Evolutionary conservation across 352 stramenopile species (phyloP).

Genomic region (Pythium dissotocum): DNA sequence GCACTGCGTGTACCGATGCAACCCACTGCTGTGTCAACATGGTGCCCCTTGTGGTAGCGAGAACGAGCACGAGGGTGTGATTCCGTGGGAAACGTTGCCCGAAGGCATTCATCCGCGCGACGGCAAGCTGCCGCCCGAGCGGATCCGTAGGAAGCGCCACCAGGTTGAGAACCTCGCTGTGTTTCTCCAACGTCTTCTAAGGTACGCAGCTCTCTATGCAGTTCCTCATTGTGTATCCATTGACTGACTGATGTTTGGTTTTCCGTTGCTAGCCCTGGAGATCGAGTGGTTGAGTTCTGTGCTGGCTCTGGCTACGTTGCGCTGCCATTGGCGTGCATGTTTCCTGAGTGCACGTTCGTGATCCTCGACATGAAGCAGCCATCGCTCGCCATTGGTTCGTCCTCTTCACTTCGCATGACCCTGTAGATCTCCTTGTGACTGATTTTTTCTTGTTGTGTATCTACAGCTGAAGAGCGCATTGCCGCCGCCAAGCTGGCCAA

Average conservation of each 20-base stretch:
- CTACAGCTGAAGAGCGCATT: conserved; percentile 62
- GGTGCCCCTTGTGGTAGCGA: background rate
- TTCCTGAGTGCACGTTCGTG: conserved; percentile 73
- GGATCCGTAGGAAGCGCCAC: conserved; percentile 67
- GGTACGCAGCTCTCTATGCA: conserved; percentile 28
- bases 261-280: conserved; percentile 42
- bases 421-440: background rate
- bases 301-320: conserved; percentile 76
- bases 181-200: conserved; percentile 63
- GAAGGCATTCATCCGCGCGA: conserved; percentile 69
- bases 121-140: conserved; percentile 53
- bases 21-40: conserved; percentile 57
- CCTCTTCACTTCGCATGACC: background rate
- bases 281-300: conserved; percentile 84
- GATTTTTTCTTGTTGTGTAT: background rate
- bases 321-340: conserved; percentile 71
- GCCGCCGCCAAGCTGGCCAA: conserved; percentile 58
- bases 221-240: background rate
- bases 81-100: conserved; percentile 64
- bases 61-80: conserved; percentile 23
- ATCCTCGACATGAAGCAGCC: conserved; percentile 77
- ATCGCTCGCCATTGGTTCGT: conserved; percentile 73
- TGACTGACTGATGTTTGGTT: background rate
- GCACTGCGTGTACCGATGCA: conserved; percentile 52
- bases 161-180: conserved; percentile 81